phyloP scores from a whole-genome alignment of 2,329 filamentous ascomycete species.

The Colletotrichum shisoi region DNA sequence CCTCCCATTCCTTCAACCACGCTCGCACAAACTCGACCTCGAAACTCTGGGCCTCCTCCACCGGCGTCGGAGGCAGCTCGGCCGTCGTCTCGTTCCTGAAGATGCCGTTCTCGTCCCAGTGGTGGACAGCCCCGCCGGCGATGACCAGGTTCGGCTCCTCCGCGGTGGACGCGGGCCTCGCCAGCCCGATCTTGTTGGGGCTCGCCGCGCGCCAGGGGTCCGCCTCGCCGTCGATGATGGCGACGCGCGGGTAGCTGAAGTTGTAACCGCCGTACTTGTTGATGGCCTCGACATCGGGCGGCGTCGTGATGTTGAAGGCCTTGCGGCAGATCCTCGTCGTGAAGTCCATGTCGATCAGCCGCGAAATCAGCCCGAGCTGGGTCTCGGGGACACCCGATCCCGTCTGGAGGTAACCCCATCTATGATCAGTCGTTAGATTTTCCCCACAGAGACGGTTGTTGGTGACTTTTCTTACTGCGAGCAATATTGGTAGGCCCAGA shows the following conservation, averaged over 20 bases:
- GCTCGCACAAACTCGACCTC: constrained; percentile 68
- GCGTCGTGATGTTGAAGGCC: constrained; percentile 73
- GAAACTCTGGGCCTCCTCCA: constrained; percentile 66
- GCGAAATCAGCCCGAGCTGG: constrained; percentile 74
- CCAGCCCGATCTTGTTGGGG: constrained; percentile 68
- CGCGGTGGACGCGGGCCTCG: constrained; percentile 63
- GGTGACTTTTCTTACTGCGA: constrained; percentile 54
- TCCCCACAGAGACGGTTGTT: constrained; percentile 1
- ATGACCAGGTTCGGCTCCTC: constrained; percentile 77
- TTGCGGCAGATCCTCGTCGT: constrained; percentile 67
- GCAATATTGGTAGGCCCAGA: constrained; percentile 64
- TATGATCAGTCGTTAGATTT: constrained; percentile 40
- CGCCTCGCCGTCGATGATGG: constrained; percentile 77
- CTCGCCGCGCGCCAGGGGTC: constrained; percentile 83
- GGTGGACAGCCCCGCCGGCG: constrained; percentile 71
- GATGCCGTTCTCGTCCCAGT: constrained; percentile 79
- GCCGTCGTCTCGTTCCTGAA: constrained; percentile 68
- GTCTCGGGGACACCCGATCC: constrained; percentile 72
- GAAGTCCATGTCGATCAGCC: constrained; percentile 71
- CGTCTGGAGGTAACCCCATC: constrained; percentile 82
- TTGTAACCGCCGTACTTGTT: constrained; percentile 80
- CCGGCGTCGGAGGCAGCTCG: constrained; percentile 64
- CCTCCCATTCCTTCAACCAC: constrained; percentile 70
- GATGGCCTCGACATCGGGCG: constrained; percentile 69
- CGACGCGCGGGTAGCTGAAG: constrained; percentile 77